phyloP scores from a whole-genome alignment of 148 eudicot species.

The Vaccinium vitisidaea region DNA sequence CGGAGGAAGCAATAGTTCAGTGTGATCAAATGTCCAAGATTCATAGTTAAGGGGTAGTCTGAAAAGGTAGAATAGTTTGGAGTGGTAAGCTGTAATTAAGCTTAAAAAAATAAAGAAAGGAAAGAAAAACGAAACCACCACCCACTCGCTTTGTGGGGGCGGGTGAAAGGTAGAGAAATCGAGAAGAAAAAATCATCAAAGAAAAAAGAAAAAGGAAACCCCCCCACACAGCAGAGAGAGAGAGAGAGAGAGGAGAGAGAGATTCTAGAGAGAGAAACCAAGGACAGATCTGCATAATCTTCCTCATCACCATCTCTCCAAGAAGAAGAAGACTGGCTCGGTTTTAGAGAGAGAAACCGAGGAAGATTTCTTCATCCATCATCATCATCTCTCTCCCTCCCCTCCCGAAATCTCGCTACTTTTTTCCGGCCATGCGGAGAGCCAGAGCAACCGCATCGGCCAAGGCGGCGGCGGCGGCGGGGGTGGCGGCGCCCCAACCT shows the following conservation, averaged over 20 bases:
- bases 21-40: no score
- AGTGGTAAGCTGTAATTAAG: no score
- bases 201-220: neutral
- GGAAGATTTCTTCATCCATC: neutral
- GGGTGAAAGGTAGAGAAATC: conserved; percentile 17
- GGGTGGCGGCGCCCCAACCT: neutral
- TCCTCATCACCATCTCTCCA: neutral
- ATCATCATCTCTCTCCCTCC: neutral
- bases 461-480: conserved; percentile 21
- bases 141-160: conserved; percentile 17
- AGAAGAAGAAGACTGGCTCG: no score
- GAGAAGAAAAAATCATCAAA: neutral
- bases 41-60: no score
- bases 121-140: conserved; percentile 12
- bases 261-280: neutral
- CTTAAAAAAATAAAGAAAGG: no score
- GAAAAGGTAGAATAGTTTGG: no score
- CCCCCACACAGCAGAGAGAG: neutral
- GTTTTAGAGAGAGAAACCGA: neutral
- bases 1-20: no score
- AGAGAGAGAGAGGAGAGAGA: neutral
- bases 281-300: conserved; percentile 3
- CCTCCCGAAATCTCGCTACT: neutral
- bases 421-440: conserved; percentile 26
- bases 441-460: conserved; percentile 27